Evolutionary conservation across 305 asterid genomes (phyloP), one percentile per base, ranked within the genome.

Genomic region (Coffea humblotiana): DNA sequence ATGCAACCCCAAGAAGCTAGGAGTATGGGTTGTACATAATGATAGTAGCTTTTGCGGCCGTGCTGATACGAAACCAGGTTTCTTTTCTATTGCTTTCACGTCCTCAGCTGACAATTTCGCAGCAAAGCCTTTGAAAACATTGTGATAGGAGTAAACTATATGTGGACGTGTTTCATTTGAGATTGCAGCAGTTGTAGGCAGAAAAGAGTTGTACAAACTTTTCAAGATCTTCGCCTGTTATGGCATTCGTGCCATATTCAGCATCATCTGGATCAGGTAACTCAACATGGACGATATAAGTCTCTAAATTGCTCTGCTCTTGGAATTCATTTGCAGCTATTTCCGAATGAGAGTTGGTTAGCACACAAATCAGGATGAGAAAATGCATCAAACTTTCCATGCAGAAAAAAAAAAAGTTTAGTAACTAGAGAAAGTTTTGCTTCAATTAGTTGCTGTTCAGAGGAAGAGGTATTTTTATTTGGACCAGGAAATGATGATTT

Each of bases 131-230:
- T 54, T 54, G n/a, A 54, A 16, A 18, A 54, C n/a, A 54, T 54
- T 54, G 61, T 16, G 61, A 54, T 54, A 18, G 23, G 61, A 5
- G 16, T 54, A 54, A 16, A 84, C 25, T 21, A 81, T 71, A 3
- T 65, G 56, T 8, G 81, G 21, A 52, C 21, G 16, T 9, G 72
- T 43, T 78, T 66, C 75, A 18, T 35, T 40, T 10, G 82, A 79
- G 80, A 27, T 79, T n/a, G 78, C 10, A 6, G 32, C 73, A 14
- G 58, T 52, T 47, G 77, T 63, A 4, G 87, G 82, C 18, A 84
- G 75, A 78, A 77, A 80, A 3, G 84, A 84, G 3, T 29, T 56
- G 32, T 80, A 84, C 79, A 81, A 84, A 29, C 74, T 73, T 6
- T 6, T 74, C 84, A n/a, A 80, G 2, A n/a, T 54, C 6, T 19